These are phyloP conservation scores for Microdochium paspali DNA, from an alignment of 2,329 filamentous ascomycete genomes.

Conservation along the genomic window DNA sequence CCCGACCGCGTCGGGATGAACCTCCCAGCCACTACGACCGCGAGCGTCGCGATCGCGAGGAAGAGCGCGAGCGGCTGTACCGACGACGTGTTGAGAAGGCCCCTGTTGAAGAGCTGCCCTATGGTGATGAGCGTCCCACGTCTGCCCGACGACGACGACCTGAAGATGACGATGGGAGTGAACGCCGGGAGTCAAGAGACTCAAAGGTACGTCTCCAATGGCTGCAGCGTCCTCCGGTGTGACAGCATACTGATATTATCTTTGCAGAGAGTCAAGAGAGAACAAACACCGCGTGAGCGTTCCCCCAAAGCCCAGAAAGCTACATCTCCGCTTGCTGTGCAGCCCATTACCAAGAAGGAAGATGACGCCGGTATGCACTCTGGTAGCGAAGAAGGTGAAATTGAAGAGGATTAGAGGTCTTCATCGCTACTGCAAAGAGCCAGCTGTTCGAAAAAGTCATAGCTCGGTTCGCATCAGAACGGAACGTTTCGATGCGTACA, in stretches of 20 bases:
- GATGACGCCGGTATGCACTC: conserved; percentile 61
- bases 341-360: conserved; percentile 31
- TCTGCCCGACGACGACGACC: conserved; percentile 65
- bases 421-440: neutral
- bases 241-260: conserved; percentile 13
- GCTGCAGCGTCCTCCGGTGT: neutral
- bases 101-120: conserved; percentile 81
- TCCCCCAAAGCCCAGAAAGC: conserved; percentile 48
- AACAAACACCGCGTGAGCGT: conserved; percentile 50
- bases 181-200: conserved; percentile 55
- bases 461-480: no score
- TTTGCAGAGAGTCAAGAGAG: conserved; percentile 45
- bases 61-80: conserved; percentile 82
- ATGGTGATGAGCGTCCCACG: conserved; percentile 65
- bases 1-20: conserved; percentile 50
- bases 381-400: conserved; percentile 95
- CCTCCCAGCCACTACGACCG: conserved; percentile 65
- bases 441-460: no score
- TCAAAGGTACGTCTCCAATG: conserved; percentile 45
- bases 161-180: conserved; percentile 64
- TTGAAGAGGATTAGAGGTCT: conserved; percentile 62
- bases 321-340: conserved; percentile 33
- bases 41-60: conserved; percentile 79
- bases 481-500: no score
- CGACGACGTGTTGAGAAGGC: conserved; percentile 61